Conservation (phyloP, 192 early-diverging fungal genomes). For the Rhizophagus prolifer region DNA sequence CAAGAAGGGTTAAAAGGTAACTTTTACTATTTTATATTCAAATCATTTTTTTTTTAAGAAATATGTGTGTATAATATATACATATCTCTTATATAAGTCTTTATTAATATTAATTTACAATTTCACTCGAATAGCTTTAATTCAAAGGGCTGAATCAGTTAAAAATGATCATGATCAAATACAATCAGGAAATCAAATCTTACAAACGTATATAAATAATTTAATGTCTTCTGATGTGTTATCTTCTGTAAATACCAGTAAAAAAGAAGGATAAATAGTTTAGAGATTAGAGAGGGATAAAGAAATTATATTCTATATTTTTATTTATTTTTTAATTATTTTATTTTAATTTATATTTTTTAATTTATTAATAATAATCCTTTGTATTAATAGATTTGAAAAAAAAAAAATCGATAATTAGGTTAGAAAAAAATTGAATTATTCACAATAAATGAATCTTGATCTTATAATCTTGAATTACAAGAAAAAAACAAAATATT, state of each 20-base stretch:
- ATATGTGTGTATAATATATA: not conserved
- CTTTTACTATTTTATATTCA: not conserved
- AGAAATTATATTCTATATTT: no score
- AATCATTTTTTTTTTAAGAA: not conserved
- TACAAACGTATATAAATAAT: slow-evolving; percentile 33
- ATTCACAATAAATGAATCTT: no score
- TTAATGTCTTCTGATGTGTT: slow-evolving; percentile 30
- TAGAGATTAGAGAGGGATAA: not conserved
- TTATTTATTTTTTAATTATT: no score
- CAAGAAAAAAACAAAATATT: no score
- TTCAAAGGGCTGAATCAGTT: slow-evolving; percentile 19
- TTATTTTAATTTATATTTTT: no score
- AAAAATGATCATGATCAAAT: slow-evolving; percentile 30
- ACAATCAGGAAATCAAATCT: slow-evolving; percentile 29
- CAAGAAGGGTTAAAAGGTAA: slow-evolving; percentile 31
- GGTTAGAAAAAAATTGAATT: no score
- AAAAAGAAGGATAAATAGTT: not conserved
- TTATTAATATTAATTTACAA: not conserved
- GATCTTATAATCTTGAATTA: no score
- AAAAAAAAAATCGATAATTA: no score
- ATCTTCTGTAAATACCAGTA: slow-evolving; percentile 6
- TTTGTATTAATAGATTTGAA: no score
- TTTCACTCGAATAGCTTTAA: not conserved
- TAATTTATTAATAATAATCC: no score
- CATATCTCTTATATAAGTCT: no score